Base-by-base conservation (phyloP, 345 rosid species). In the Syzygium aqueum region DNA sequence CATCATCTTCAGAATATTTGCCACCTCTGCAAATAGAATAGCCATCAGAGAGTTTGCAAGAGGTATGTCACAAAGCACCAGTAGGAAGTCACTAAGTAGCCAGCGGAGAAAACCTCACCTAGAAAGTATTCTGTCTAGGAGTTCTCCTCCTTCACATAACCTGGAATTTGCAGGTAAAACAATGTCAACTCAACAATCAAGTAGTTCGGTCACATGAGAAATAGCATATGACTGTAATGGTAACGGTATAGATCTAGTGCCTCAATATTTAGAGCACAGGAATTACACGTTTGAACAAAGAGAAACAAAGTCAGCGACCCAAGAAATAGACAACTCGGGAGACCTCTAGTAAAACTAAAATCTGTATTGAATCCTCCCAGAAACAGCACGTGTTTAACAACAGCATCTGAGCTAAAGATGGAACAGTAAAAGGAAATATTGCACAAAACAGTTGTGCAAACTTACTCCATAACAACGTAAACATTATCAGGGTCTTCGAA, bases 101-200 rank as follows among this genome's bases (percentile, higher is more conserved):
- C 49, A 33, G 14, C 27, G 5, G 13, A 73, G 57, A 63, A 85
- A 52, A 40, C 86, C 85, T 87, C 46, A 97, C 99, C 99, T 95
- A 85, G 97, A 90, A 84, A 95, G 92, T 91, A 97, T 96, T 90
- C 96, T 95, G 87, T 95, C 99, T 80, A 97, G 93, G 53, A 97
- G 98, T 89, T 96, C 99, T 84, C 99, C 99, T 87, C 99, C 99
- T 94, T 94, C 98, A 90, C 99, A 97, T 86, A 97, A 87, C 97
- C 99, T 97, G 96, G 89, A 93, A 87, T 86, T 65, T 86, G 46
- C 85, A 89, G 73, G 40, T 25, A 57, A 63, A 78, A 86, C 77
- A 59, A 85, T 78, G 53, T 65, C 40, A 37, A 54, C 65, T 27
- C 49, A 82, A 86, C 65, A 54, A 80, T 37, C 52, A 54, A 77